Conservation (phyloP, 345 rosid genomes). For the Theobroma cacao region DNA sequence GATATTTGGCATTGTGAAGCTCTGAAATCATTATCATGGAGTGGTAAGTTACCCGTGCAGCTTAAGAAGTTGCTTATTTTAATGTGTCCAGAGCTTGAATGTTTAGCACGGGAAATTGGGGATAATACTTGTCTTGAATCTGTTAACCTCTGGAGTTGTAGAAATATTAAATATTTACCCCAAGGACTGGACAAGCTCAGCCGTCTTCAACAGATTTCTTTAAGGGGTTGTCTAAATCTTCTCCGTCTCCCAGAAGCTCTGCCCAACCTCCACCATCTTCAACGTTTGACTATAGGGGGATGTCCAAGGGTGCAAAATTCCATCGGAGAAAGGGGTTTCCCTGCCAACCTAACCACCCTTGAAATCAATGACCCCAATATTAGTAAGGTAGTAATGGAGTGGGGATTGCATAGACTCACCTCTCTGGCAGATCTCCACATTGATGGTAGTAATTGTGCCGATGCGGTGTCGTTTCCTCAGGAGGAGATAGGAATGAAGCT, state of each 20-base stretch:
- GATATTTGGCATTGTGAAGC: background rate
- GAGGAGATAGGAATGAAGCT: background rate
- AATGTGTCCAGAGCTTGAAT: background rate
- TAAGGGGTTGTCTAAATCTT: background rate
- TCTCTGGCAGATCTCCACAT: background rate
- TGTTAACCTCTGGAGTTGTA: background rate
- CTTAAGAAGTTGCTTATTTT: background rate
- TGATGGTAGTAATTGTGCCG: background rate
- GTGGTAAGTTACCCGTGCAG: background rate
- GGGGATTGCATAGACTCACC: background rate
- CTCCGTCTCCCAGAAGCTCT: background rate
- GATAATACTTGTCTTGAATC: background rate
- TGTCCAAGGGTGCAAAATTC: background rate
- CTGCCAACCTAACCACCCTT: background rate
- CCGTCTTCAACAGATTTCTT: background rate
- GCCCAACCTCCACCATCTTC: background rate
- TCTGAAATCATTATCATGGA: slow-evolving; percentile 1
- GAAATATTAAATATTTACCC: background rate
- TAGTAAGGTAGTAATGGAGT: background rate
- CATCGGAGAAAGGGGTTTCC: background rate
- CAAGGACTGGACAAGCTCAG: background rate
- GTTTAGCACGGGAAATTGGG: background rate
- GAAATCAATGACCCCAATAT: background rate
- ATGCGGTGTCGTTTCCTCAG: background rate
- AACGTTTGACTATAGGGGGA: background rate